Evolutionary conservation across 306 rosid species (phyloP).

Genomic region (Rosa rugosa): DNA sequence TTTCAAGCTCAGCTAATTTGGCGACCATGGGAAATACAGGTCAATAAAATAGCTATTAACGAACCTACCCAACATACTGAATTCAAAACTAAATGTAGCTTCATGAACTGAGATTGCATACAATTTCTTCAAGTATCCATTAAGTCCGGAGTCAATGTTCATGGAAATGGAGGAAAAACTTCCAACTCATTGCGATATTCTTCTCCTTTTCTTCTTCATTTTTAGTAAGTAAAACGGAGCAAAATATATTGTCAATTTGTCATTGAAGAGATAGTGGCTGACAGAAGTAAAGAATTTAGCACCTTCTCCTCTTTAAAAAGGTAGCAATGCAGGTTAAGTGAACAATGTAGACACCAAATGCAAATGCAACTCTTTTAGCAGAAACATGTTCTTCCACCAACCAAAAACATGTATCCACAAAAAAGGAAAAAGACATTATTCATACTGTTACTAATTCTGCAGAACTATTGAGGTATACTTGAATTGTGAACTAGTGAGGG

Average conservation of each 20-base stretch:
- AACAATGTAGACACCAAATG: background rate
- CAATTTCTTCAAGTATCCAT: background rate
- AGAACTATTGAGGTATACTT: background rate
- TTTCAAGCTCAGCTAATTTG: background rate
- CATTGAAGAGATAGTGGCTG: background rate
- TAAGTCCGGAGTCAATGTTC: background rate
- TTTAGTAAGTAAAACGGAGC: background rate
- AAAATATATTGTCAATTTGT: no score
- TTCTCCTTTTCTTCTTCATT: background rate
- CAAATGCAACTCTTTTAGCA: background rate
- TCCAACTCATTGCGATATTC: background rate
- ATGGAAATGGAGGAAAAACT: background rate
- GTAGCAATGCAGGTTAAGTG: background rate
- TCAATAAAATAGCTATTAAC: background rate
- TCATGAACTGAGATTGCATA: background rate
- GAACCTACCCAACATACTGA: background rate
- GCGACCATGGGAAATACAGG: background rate
- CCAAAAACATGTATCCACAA: background rate
- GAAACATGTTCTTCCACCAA: constrained; percentile 5
- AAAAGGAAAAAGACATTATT: background rate
- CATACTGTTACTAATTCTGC: background rate
- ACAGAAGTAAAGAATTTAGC: background rate
- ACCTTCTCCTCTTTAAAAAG: background rate
- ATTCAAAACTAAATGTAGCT: background rate
- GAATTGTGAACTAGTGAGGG: background rate